A percentile compares a stretch with the other conserved stretches of the same genome.
Evolutionary conservation across 192 early-diverging fungal genomes (phyloP).

Genomic region (Umbelopsis sp.): DNA sequence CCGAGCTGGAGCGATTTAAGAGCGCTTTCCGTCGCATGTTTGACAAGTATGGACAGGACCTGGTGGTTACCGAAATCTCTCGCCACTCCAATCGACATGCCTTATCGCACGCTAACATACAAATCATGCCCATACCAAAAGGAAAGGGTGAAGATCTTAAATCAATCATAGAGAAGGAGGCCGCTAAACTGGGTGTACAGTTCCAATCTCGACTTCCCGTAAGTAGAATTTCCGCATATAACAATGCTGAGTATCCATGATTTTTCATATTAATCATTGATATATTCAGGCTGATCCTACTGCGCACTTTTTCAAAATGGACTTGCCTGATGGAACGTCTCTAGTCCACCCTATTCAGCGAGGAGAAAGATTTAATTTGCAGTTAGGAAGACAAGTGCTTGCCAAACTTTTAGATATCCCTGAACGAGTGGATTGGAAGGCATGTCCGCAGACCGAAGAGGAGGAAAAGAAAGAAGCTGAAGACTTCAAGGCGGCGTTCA

Average conservation of each 20-base stretch:
- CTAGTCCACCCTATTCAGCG: conserved; percentile 48
- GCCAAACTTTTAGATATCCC: conserved; percentile 66
- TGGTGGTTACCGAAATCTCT: conserved; percentile 79
- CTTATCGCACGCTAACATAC: conserved; percentile 62
- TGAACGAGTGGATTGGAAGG: conserved; percentile 81
- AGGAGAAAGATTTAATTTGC: conserved; percentile 63
- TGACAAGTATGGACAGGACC: conserved; percentile 58
- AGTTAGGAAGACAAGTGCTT: conserved; percentile 77
- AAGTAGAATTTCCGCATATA: conserved; percentile 19
- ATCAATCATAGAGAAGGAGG: conserved; percentile 45
- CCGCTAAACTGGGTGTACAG: conserved; percentile 38
- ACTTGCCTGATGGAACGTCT: conserved; percentile 49
- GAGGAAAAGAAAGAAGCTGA: conserved; percentile 55
- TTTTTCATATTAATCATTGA: too few relatives aligned
- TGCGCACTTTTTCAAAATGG: conserved; percentile 55
- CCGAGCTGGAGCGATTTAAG: conserved; percentile 61
- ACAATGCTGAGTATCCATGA: too few relatives aligned
- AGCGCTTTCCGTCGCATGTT: conserved; percentile 52
- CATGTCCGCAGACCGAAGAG: conserved; percentile 63
- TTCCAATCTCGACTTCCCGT: conserved; percentile 35
- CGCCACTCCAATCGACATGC: conserved; percentile 51
- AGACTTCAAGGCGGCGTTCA: conserved; percentile 45
- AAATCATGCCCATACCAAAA: conserved; percentile 66
- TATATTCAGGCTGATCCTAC: conserved; percentile 19
- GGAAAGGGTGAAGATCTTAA: conserved; percentile 41